phyloP scores from a whole-genome alignment of 2,329 filamentous ascomycete genomes.

The Escovopsis sp. region DNA sequence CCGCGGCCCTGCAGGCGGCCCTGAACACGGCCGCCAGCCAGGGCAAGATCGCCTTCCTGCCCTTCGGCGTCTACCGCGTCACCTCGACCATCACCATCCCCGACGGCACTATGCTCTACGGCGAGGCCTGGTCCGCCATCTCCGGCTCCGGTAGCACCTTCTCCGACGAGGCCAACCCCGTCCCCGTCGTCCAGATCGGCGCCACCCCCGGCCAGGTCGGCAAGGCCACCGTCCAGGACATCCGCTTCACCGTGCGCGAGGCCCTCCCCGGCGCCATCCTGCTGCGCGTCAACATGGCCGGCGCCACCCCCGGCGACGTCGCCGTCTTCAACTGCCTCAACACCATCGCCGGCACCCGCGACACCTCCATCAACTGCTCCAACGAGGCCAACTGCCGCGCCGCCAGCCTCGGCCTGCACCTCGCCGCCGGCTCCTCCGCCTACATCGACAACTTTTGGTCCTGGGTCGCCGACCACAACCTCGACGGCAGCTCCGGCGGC shows the following conservation, averaged over 20 bases:
- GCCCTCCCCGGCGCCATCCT: slow-evolving; percentile 4
- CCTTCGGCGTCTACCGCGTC: slow-evolving; percentile 40
- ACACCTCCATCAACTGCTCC: slow-evolving; percentile 3
- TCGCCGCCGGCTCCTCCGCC: slow-evolving; percentile 5
- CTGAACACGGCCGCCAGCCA: slow-evolving; percentile 33
- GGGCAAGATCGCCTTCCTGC: slow-evolving; percentile 40
- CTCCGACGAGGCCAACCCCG: slow-evolving; percentile 1
- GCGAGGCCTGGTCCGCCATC: slow-evolving; percentile 5
- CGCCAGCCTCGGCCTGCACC: slow-evolving; percentile 3
- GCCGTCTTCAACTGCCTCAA: slow-evolving; percentile 6
- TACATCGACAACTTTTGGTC: slow-evolving; percentile 7
- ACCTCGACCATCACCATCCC: slow-evolving; percentile 33
- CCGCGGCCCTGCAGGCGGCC: slow-evolving; percentile 40
- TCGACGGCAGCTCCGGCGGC: neutral
- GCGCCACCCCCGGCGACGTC: slow-evolving; percentile 4
- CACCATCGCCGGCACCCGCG: slow-evolving; percentile 6
- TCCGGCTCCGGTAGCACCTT: slow-evolving; percentile 4
- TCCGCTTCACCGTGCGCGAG: slow-evolving; percentile 4
- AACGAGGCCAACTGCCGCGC: slow-evolving; percentile 3
- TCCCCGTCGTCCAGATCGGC: slow-evolving; percentile 5
- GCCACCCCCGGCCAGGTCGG: slow-evolving; percentile 3
- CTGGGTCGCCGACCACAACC: slow-evolving; percentile 4
- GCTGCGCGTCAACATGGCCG: slow-evolving; percentile 5
- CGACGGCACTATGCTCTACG: slow-evolving; percentile 13
- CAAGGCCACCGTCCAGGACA: slow-evolving; percentile 3